Base-by-base conservation (phyloP, 2,329 filamentous ascomycete species). In the Hypoxylon rubiginosum region DNA sequence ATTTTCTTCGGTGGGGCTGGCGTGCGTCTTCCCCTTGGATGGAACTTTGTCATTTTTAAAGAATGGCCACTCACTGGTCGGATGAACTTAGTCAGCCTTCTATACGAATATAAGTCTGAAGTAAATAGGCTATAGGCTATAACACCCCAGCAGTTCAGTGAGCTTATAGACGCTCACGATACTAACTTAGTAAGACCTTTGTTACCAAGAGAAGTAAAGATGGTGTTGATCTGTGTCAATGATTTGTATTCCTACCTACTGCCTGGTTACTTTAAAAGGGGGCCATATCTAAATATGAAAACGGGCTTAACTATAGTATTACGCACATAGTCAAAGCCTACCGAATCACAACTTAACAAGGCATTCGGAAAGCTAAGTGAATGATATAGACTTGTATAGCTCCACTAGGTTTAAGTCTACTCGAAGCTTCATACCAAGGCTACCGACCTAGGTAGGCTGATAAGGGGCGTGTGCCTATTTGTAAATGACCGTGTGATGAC, bases 1-100 rank as follows among this genome's bases (percentile, higher is more conserved):
- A 70, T 70, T 66, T 59, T 56, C 64, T 30, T 67, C 68, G 71
- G 71, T 69, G 72, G 72, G 72, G 64, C 67, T 46, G 45, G 28
- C 51, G 64, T 57, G 54, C 53, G 54, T 60, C 64, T 68, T 65
- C 49, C 51, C 54, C 46, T 36, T 24, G 49, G 36, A 2, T 4
- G 2, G 21, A 24, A 24, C 21, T 24, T 24, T 24, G 21, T 55
- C 46, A 57, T 58, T 57, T 39, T 17, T 15, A 68, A 63, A 57
- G 26, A 10, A 41, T 26, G 17, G 46, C 15, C 26, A 10, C 26
- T 58, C 32, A 66, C 53, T 68, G 63, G 59, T 19, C 48, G 19
- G 24, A 17, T 8, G n/a, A 8, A 15, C 50, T 57, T 46, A 45
- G 24, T 41, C 19, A 59, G 34, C 51, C 17, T 19, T 39, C 19